Evolutionary conservation across 2,329 filamentous ascomycete species (phyloP), one percentile per base, ranked within the genome.

Genomic region (Pseudogymnoascus sp.): DNA sequence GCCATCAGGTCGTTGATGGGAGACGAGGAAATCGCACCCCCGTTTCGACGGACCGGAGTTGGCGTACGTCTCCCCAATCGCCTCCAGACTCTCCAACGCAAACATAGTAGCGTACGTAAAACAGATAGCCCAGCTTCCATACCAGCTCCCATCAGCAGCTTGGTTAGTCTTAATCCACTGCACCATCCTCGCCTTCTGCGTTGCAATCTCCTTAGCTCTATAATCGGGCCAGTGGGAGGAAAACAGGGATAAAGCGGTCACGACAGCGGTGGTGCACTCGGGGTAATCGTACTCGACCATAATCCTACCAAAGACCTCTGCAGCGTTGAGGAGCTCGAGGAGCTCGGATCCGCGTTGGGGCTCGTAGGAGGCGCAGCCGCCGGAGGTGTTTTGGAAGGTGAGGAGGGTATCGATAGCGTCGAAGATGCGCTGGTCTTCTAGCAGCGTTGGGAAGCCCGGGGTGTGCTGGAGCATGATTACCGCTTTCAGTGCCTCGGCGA

Each of bases 211-310:
- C 0, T 82, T 76, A 0, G 83, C 74, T 61, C 93, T 85, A 75
- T 99, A 96, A 28, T 88, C 79, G 0, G 93, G 92, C 80, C 92
- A 96, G 74, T 90, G 82, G 71, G 89, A 83, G 68, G 85, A 84
- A 79, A 98, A 98, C 1, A 93, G 81, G 4, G 88, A 89, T 19
- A 99, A 80, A 0, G 90, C 92, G 1, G 91, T 97, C 3, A 99
- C 90, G 31, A 92, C 92, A 0, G 95, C 93, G 2, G 95, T 98
- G 0, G 95, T 99, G 79, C 95, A 99, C 76, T 99, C 95, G 0
- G 93, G 92, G 73, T 99, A 98, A 75, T 96, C 92, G 75, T 99
- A 99, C 73, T 98, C 93, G 63, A 99, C 89, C 95, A 99, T 99
- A 78, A 99, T 99, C 19, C 88, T 85, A 13, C 92, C 93, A 75